These are phyloP conservation scores for Umbilicus rupestris DNA, from an alignment of 164 flowering plant genomes.

Conservation along the genomic window DNA sequence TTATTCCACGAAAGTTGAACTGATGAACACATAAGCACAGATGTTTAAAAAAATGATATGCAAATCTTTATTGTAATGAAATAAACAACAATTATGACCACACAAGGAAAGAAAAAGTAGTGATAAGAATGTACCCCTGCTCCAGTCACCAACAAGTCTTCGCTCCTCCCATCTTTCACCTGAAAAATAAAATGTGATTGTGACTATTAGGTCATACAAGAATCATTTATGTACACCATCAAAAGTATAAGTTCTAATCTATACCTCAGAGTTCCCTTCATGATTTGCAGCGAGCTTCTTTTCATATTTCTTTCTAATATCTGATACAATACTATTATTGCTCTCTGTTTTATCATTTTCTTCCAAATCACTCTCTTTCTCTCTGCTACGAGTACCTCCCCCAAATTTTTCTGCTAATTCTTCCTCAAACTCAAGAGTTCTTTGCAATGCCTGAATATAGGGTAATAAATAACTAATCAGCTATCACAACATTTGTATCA, in stretches of 20 bases:
- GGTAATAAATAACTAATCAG: not conserved
- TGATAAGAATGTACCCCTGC: constrained; percentile 65
- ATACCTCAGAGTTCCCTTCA: constrained; percentile 49
- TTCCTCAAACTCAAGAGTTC: constrained; percentile 93
- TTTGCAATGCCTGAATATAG: constrained; percentile 60
- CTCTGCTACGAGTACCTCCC: constrained; percentile 53
- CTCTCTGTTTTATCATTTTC: constrained; percentile 48
- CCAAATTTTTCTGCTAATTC: constrained; percentile 94
- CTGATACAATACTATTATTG: constrained; percentile 48
- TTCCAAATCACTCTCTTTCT: constrained; percentile 40
- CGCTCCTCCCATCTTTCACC: constrained; percentile 49
- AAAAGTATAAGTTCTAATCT: constrained; percentile 2
- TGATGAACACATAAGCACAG: constrained; percentile 14
- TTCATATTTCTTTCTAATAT: constrained; percentile 91
- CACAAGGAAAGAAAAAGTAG: not conserved
- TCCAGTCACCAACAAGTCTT: constrained; percentile 72
- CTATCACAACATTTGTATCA: not conserved
- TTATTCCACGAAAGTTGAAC: constrained; percentile 94
- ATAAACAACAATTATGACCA: not conserved
- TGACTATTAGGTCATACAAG: not conserved
- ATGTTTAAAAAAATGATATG: not conserved
- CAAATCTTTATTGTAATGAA: not conserved
- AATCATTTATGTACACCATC: not conserved
- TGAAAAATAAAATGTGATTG: constrained; percentile 17
- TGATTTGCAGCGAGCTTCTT: constrained; percentile 75